Conservation (phyloP, 2,329 filamentous ascomycete genomes). For the Xylaria sp. region DNA sequence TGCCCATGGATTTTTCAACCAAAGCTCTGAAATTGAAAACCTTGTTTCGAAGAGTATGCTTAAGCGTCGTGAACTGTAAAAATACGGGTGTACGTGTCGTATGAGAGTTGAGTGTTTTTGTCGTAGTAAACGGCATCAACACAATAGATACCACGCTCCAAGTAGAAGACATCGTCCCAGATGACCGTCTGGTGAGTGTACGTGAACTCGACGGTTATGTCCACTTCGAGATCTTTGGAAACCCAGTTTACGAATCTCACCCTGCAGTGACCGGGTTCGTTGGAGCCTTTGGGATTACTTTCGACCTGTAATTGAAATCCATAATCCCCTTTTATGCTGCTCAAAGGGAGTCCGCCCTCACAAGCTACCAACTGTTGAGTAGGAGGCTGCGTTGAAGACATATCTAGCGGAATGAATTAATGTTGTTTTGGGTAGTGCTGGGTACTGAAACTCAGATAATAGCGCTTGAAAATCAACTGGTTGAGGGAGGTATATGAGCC, state of each 20-base stretch:
- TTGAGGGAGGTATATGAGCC: not conserved
- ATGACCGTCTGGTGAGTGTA: not conserved
- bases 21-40: not conserved
- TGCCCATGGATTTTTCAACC: not conserved
- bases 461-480: not conserved
- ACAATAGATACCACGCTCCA: not conserved
- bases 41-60: not conserved
- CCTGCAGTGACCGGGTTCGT: not conserved
- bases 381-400: not conserved
- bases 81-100: not conserved
- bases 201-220: not conserved
- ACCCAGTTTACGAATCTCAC: not conserved
- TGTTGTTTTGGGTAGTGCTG: not conserved
- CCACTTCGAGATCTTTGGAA: not conserved
- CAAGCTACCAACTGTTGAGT: not conserved
- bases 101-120: not conserved
- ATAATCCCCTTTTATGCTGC: not conserved
- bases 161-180: not conserved
- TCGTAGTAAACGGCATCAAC: constrained; percentile 7
- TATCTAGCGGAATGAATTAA: not conserved
- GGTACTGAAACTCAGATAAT: not conserved
- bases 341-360: not conserved
- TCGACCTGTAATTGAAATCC: not conserved
- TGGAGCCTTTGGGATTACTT: not conserved
- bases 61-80: not conserved